These are phyloP conservation scores for Albifimbria verrucaria DNA, from an alignment of 2,329 filamentous ascomycete genomes.

Conservation along the genomic window DNA sequence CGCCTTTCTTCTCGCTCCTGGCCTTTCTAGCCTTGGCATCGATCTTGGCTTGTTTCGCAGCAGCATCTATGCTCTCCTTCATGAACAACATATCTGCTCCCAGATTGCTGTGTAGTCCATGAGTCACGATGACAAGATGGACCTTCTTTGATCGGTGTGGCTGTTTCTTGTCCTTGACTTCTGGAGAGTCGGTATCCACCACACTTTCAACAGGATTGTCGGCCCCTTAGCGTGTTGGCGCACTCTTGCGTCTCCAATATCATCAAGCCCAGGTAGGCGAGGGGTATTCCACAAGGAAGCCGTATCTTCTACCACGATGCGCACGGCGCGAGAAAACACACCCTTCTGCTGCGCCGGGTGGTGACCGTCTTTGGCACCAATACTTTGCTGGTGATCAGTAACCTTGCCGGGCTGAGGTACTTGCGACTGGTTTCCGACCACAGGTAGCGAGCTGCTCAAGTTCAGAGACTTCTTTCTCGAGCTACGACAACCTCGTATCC, in stretches of 20 bases:
- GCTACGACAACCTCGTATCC: conserved; percentile 84
- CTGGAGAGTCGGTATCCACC: conserved; percentile 28
- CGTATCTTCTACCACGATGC: conserved; percentile 81
- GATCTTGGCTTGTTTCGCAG: conserved; percentile 68
- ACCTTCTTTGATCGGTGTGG: conserved; percentile 68
- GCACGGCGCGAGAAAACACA: conserved; percentile 79
- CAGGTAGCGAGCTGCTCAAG: conserved; percentile 49
- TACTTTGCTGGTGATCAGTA: conserved; percentile 69
- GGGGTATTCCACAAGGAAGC: conserved; percentile 91
- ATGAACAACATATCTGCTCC: conserved; percentile 95
- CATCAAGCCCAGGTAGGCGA: conserved; percentile 65
- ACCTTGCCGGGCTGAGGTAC: conserved; percentile 67
- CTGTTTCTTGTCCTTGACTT: conserved; percentile 18
- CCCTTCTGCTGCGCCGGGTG: conserved; percentile 66
- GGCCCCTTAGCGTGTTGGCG: conserved; percentile 14
- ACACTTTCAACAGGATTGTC: conserved; percentile 31
- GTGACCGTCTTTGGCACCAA: conserved; percentile 52
- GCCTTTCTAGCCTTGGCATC: conserved; percentile 62
- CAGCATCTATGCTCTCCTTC: conserved; percentile 93
- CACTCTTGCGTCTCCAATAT: conserved; percentile 30
- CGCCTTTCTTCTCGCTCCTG: conserved; percentile 37
- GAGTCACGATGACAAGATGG: conserved; percentile 88
- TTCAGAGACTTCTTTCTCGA: conserved; percentile 81
- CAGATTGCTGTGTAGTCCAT: conserved; percentile 93
- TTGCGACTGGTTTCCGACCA: conserved; percentile 42